Percentiles rank a stretch among this genome's conserved stretches.
Conservation (phyloP, 768 basidiomycete species). For the Megacollybia marginata region DNA sequence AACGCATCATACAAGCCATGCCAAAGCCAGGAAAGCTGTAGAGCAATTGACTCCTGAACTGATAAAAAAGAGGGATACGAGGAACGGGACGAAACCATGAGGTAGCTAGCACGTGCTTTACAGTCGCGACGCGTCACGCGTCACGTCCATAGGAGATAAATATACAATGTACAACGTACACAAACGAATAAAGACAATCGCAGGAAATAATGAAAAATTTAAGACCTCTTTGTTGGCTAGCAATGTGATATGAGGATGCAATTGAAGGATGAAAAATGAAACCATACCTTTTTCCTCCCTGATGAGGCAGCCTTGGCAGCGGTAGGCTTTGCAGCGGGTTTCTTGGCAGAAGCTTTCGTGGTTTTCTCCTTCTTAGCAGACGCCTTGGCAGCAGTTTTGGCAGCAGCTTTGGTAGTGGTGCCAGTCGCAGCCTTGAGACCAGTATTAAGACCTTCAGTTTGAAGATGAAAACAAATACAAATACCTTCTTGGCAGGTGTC, state of each 20-base stretch:
- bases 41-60: constrained; percentile 45
- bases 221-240: constrained; percentile 23
- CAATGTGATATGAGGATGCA: not conserved
- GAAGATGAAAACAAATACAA: not conserved
- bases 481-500: constrained; percentile 9
- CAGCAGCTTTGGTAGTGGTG: constrained; percentile 31
- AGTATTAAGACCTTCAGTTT: not conserved
- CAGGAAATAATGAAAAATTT: not conserved
- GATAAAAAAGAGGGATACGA: constrained; percentile 69
- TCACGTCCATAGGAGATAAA: not conserved
- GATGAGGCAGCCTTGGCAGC: constrained; percentile 13
- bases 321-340: constrained; percentile 19
- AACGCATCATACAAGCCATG: constrained; percentile 64
- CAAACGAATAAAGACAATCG: not conserved
- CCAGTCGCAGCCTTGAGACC: constrained; percentile 30
- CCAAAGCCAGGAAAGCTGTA: constrained; percentile 55
- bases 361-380: constrained; percentile 26
- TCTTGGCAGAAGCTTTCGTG: constrained; percentile 18
- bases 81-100: constrained; percentile 26
- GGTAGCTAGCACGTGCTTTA: too few species aligned
- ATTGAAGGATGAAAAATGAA: not conserved
- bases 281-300: constrained; percentile 27
- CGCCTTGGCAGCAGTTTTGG: constrained; percentile 31
- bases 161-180: not conserved
- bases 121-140: too few species aligned